These are phyloP conservation scores for Arabidopsis hybrid DNA, from an alignment of 441 rosid genomes.

Conservation along the genomic window DNA sequence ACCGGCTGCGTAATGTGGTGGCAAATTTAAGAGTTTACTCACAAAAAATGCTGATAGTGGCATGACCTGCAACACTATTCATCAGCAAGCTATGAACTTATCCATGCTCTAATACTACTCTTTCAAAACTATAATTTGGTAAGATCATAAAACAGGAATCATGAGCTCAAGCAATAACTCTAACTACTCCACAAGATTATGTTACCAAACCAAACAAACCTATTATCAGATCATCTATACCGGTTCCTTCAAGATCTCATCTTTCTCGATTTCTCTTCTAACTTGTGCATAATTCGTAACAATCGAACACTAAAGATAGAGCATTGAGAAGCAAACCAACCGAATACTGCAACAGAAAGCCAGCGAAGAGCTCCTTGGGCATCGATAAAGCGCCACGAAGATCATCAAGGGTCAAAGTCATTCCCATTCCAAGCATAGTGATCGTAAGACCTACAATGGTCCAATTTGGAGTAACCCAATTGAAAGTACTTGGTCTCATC, in stretches of 20 bases:
- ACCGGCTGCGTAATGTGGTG: conserved; percentile 89
- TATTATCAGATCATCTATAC: conserved; percentile 8
- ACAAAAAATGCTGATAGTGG: conserved; percentile 78
- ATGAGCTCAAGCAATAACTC: too few species aligned
- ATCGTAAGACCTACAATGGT: conserved; percentile 64
- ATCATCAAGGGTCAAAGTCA: conserved; percentile 88
- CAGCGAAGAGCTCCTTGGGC: conserved; percentile 81
- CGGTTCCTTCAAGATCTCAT: neutral
- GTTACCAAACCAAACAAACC: conserved; percentile 22
- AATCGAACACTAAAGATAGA: neutral
- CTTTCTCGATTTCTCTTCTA: neutral
- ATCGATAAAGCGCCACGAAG: conserved; percentile 78
- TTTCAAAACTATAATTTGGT: neutral
- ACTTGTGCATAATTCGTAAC: neutral
- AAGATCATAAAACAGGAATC: neutral
- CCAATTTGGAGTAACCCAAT: conserved; percentile 82
- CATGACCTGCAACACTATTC: conserved; percentile 67
- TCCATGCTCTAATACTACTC: neutral
- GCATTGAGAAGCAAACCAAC: conserved; percentile 49
- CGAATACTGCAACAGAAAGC: conserved; percentile 85
- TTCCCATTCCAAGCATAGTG: conserved; percentile 95
- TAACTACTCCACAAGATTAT: neutral
- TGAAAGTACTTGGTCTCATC: conserved; percentile 63
- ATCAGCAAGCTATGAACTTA: conserved; percentile 17
- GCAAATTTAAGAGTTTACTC: conserved; percentile 82